Evolutionary conservation across 2,329 filamentous ascomycete genomes (phyloP), one percentile per base, ranked within the genome.

Genomic region (Verticillium alfalfae): DNA sequence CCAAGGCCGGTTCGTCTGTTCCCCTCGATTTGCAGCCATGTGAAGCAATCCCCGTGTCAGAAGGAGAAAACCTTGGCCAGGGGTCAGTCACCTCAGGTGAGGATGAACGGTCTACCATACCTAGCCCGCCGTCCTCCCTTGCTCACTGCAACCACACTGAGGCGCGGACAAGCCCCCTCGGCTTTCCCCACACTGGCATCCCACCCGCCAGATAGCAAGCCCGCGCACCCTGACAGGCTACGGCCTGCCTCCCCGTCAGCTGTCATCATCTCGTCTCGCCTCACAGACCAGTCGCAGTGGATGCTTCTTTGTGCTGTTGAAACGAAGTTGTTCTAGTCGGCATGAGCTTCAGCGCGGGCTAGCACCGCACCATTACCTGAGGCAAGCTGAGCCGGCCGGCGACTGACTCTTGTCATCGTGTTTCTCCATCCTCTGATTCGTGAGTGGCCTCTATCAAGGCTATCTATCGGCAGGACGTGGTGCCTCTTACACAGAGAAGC

Each of bases 151-250:
- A 38, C 60, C 57, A 56, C 61, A 61, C 34, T 58, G 38, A 57
- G 34, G n/a, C 56, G 39, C 31, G 62, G 60, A 60, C 61, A 57
- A 31, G 63, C 59, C 63, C 45, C 57, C 58, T 56, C 56, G 8
- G 6, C 22, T 2, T 16, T 59, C 56, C 63, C 61, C 63, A 60
- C 56, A 59, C 56, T 60, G 36, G 59, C 61, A 61, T 8, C 45
- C 45, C 45, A 52, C 45, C 45, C 45, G 10, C 45, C 18, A 22
- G n/a, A 22, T 8, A 10, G 26, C 18, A 18, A 52, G 45, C 45
- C 45, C 45, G 9, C 45, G 9, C 45, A 2, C 45, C 18, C 45
- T 52, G 45, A 26, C 45, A 52, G 45, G 18, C 18, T 10, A 52
- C 45, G 45, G 45, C 18, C 45, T 52, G n/a, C 45, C 18, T 52